Conservation (phyloP, 106 monocot genomes). For the Chionographis japonica region DNA sequence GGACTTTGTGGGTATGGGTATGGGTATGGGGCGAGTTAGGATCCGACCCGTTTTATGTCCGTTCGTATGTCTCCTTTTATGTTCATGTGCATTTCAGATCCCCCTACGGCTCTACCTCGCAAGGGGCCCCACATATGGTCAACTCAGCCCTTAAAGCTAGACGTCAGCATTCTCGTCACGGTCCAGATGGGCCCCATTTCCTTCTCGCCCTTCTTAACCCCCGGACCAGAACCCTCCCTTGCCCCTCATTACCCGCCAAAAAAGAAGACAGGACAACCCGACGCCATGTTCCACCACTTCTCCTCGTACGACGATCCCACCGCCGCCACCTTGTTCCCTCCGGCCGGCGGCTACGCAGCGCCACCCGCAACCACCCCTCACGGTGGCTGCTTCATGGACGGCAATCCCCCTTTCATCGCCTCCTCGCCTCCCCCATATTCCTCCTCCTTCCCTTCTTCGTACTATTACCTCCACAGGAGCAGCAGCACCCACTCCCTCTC, state of each 20-base stretch:
- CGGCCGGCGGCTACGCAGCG: background rate
- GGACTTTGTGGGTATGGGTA: no score
- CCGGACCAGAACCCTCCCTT: background rate
- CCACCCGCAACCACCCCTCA: constrained; percentile 1
- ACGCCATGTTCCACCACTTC: constrained; percentile 17
- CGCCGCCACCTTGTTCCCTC: background rate
- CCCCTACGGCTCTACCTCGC: no score
- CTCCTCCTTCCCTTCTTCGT: background rate
- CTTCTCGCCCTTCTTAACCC: no score
- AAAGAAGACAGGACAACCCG: background rate
- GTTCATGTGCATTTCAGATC: no score
- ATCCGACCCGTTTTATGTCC: no score
- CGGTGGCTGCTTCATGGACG: constrained; percentile 13
- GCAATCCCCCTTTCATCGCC: constrained; percentile 1
- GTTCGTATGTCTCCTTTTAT: no score
- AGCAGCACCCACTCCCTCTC: constrained; percentile 8
- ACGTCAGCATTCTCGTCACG: no score
- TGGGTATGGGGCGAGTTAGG: no score
- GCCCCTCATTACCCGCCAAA: background rate
- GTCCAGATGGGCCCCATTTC: no score
- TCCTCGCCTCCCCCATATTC: background rate
- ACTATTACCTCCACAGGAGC: constrained; percentile 9
- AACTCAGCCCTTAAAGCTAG: no score
- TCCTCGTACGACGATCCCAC: background rate
- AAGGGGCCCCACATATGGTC: no score